These are phyloP conservation scores for Tilletia caries DNA, from an alignment of 1,284 basidiomycete genomes.

Conservation along the genomic window DNA sequence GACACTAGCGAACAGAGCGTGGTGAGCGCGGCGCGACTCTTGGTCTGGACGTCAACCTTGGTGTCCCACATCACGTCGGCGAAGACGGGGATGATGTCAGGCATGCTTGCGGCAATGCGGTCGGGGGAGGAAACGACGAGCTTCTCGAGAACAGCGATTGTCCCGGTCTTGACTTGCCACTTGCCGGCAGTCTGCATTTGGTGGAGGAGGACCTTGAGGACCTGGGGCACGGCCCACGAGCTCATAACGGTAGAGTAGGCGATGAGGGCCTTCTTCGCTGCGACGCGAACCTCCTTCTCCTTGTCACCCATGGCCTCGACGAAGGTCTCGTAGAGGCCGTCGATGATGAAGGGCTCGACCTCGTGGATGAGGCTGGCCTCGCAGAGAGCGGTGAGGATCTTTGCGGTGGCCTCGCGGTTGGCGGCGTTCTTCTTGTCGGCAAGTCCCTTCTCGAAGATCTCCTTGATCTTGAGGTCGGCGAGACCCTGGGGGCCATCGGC, in stretches of 20 bases:
- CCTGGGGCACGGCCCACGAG: conserved; percentile 78
- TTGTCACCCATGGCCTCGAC: conserved; percentile 91
- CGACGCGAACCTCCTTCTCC: conserved; percentile 76
- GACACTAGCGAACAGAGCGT: conserved; percentile 68
- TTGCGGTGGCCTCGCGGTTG: conserved; percentile 71
- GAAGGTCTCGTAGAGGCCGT: conserved; percentile 78
- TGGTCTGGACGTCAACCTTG: conserved; percentile 99
- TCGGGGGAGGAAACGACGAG: conserved; percentile 78
- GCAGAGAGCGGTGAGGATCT: conserved; percentile 66
- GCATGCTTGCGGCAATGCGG: conserved; percentile 86
- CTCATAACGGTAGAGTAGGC: conserved; percentile 77
- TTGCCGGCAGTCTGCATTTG: conserved; percentile 96
- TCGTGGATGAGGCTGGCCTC: conserved; percentile 75
- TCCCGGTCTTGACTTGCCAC: conserved; percentile 97
- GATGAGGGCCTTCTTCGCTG: conserved; percentile 79
- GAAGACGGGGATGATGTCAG: conserved; percentile 92
- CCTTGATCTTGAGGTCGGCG: conserved; percentile 70
- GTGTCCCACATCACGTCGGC: conserved; percentile 98
- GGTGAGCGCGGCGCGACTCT: conserved; percentile 87
- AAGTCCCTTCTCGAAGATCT: conserved; percentile 72
- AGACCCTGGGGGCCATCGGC: conserved; percentile 77
- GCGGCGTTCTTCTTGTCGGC: conserved; percentile 64
- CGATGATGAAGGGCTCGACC: conserved; percentile 87
- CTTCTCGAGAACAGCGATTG: conserved; percentile 80
- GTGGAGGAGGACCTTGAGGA: conserved; percentile 86